Conservation (phyloP, 176 grass and related monocot genomes). For the Bolboschoenus planiculmis region DNA sequence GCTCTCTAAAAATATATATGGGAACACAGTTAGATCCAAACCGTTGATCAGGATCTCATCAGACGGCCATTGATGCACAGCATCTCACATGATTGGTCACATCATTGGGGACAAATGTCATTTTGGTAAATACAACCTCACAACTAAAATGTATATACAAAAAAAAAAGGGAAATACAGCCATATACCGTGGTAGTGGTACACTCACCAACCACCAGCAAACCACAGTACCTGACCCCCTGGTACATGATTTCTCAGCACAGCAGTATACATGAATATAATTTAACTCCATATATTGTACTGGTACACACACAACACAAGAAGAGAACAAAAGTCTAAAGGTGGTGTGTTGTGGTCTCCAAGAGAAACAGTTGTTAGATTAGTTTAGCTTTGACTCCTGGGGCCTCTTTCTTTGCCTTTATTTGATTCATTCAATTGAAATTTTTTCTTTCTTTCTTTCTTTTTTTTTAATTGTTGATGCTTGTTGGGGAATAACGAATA, state of each 20-base stretch:
- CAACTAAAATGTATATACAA: neutral
- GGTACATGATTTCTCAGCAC: neutral
- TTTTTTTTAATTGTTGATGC: neutral
- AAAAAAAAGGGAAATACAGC: neutral
- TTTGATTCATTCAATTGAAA: conserved; percentile 1
- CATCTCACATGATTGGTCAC: neutral
- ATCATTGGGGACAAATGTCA: neutral
- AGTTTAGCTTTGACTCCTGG: conserved; percentile 16
- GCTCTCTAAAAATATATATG: too few species aligned
- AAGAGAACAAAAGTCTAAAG: conserved; percentile 19
- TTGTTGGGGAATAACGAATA: conserved; percentile 21
- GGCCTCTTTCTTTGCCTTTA: conserved; percentile 10
- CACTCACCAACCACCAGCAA: neutral
- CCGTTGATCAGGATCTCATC: neutral
- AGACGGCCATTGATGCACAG: neutral
- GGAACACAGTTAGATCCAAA: neutral
- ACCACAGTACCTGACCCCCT: neutral
- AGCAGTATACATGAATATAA: too few species aligned
- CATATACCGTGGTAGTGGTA: too few species aligned
- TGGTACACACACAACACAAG: conserved; percentile 1
- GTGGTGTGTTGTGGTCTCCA: conserved; percentile 16
- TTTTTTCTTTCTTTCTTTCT: neutral
- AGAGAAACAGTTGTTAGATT: conserved; percentile 9
- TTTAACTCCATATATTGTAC: too few species aligned
- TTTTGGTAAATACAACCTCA: neutral